Evolutionary conservation across 2,329 filamentous ascomycete genomes (phyloP), one percentile per base, ranked within the genome.

Genomic region (Curvularia sp.): DNA sequence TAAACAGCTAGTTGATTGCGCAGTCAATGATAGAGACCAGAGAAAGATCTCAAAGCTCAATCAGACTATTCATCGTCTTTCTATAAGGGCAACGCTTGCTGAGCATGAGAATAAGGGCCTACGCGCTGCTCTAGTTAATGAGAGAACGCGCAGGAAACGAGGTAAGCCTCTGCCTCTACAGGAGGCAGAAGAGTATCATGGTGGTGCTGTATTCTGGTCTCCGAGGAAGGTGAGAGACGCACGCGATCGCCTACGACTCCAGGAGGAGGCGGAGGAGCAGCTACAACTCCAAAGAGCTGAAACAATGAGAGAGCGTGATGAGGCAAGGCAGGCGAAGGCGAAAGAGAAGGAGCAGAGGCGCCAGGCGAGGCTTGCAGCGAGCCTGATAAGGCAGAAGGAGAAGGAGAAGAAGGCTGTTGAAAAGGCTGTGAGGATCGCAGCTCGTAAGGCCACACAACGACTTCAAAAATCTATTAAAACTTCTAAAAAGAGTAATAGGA

Each of bases 11-110:
- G 27, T 5, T 5, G 27, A 28, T 28, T 9, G 9, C 5, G 27
- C 27, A 28, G 27, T 28, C 5, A 28, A 28, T 9, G 27, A 28
- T 28, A 28, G 27, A 9, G 27, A 60, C 54, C 13, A 63, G 58
- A 39, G 21, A n/a, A 10, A 64, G 59, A 30, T 49, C 53, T 23
- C 32, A 13, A 34, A 30, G 19, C 21, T 60, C 27, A 28, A 28
- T 28, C 27, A 5, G 27, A 28, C 27, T 28, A 28, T 9, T 28
- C 27, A 28, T 28, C 27, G 9, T 28, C 27, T 28, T 28, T 28
- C 27, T 28, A 9, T 28, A 5, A 28, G 27, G 9, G 27, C 27
- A 28, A 28, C 27, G 27, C 27, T 28, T 9, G 27, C 27, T 28
- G 9, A 28, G 27, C 27, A 28, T 32, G n/a, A 56, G 32, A 15